Evolutionary conservation across 805 yeast genomes (phyloP), one percentile per base, ranked within the genome.

Genomic region (Wickerhamiella nectarea): DNA sequence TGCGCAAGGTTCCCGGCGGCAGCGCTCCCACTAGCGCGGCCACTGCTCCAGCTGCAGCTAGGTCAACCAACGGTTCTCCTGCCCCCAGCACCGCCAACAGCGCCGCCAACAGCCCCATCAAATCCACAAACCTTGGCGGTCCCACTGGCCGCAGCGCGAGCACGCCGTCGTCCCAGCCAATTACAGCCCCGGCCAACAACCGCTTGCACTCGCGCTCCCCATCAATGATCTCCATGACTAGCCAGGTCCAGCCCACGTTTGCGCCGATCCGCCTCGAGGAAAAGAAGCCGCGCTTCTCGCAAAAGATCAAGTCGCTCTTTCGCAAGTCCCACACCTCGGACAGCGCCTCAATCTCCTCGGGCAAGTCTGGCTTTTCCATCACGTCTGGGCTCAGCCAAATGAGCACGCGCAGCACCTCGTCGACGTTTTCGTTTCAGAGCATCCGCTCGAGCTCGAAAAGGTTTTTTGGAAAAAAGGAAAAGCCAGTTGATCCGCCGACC

Each of bases 371-470:
- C n/a, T 37, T 19, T 17, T 38, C 43, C 11, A 38, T 38, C n/a
- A 21, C 24, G 26, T 25, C 36, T 7, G 41, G 36, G 2, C 36
- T 44, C 15, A 56, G 60, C 8, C 41, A 52, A 15, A 50, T 41
- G 45, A 57, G 61, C 5, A 42, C 49, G n/a, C 45, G 41, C 38
- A 57, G 61, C 3, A 48, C 54, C 4, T 47, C 53, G 14, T 54
- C 61, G 4, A 50, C 51, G 5, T 47, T 53, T n/a, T 56, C 62
- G 9, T 44, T 53, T 41, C 49, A 55, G 2, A 53, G 59, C 1
- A 35, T 52, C 26, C 43, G 44, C 21, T 48, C 49, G 10, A 31
- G 38, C 2, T 29, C 42, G 4, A 43, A 43, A 38, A 33, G 38
- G 11, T n/a, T 43, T 7, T 43, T 43, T 20, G 20, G 43, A 1